Conservation (phyloP, 2,329 filamentous ascomycete genomes). For the Claviceps lovelessii region DNA sequence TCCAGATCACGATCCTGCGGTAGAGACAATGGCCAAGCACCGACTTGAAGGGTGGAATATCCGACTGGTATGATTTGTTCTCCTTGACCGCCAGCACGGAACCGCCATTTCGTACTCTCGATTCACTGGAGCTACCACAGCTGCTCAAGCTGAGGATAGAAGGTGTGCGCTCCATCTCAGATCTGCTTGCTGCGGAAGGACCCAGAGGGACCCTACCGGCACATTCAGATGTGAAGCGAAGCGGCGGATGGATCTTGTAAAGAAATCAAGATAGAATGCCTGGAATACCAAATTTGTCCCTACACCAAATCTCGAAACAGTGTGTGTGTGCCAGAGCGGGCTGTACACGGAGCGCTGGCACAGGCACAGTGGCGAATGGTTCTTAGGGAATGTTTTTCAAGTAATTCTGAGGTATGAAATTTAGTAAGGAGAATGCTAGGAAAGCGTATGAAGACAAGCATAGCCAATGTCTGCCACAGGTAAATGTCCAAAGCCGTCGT, state of each 20-base stretch:
- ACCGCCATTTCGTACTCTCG: constrained; percentile 18
- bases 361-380: background rate
- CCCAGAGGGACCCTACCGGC: background rate
- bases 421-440: background rate
- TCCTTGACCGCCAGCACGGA: constrained; percentile 20
- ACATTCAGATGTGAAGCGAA: background rate
- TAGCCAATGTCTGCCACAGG: background rate
- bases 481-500: background rate
- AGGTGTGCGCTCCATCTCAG: constrained; percentile 14
- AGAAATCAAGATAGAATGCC: background rate
- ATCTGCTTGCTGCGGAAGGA: background rate
- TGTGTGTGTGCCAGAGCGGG: too few species aligned
- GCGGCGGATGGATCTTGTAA: background rate
- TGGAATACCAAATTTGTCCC: background rate
- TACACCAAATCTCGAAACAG: background rate
- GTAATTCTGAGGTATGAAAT: background rate
- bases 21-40: constrained; percentile 39
- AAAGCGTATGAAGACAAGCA: background rate
- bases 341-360: background rate
- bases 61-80: constrained; percentile 20
- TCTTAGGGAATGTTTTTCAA: background rate
- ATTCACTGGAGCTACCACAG: constrained; percentile 19
- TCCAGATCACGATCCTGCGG: constrained; percentile 38
- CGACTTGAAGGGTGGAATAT: constrained; percentile 27
- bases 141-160: constrained; percentile 22